phyloP scores from a whole-genome alignment of 768 basidiomycete genomes.

The Podaxis sp. region DNA sequence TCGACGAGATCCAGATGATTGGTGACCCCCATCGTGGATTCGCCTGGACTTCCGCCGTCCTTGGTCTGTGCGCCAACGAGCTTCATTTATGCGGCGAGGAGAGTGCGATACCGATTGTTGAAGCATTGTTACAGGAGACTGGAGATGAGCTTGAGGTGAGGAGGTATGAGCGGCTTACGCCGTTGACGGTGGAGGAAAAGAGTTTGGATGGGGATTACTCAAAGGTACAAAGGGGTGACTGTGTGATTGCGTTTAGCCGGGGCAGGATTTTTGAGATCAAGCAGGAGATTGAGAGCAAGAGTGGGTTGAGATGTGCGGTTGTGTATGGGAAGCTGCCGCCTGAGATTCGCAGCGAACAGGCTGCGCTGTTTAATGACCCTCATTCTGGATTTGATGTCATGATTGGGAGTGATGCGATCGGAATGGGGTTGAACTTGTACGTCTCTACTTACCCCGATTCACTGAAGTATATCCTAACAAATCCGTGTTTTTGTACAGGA shows the following conservation, averaged over 20 bases:
- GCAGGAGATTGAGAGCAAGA: conserved; percentile 60
- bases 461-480: conserved; percentile 37
- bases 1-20: conserved; percentile 98
- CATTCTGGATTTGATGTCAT: conserved; percentile 83
- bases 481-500: conserved; percentile 30
- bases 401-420: conserved; percentile 91
- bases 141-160: conserved; percentile 81
- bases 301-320: conserved; percentile 81
- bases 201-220: conserved; percentile 59
- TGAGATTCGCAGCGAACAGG: conserved; percentile 89
- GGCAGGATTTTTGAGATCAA: conserved; percentile 74
- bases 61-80: conserved; percentile 73
- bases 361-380: conserved; percentile 85
- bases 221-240: conserved; percentile 77
- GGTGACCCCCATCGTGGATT: conserved; percentile 71
- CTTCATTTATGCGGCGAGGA: conserved; percentile 96
- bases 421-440: conserved; percentile 96
- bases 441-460: background rate
- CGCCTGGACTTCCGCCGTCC: conserved; percentile 79
- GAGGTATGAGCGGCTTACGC: conserved; percentile 85
- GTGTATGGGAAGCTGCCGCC: conserved; percentile 92
- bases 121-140: conserved; percentile 60
- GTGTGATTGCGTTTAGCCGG: conserved; percentile 84
- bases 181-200: conserved; percentile 63
- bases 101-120: conserved; percentile 79